Conservation (phyloP, 208 protist genomes). For the Leishmania amazonensis region DNA sequence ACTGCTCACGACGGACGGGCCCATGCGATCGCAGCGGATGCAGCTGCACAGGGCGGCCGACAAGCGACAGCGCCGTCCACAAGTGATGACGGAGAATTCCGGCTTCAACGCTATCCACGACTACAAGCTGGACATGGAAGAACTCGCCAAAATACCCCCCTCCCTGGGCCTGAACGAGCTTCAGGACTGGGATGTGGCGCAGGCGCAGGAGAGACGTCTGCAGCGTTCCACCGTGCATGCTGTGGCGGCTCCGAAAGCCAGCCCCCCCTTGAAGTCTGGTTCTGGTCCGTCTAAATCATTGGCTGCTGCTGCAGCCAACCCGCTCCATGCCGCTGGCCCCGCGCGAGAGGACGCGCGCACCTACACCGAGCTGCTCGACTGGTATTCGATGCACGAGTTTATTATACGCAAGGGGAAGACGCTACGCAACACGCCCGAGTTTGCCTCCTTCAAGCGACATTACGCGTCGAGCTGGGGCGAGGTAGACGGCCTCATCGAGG, state of each 20-base stretch:
- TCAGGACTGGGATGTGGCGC: constrained; percentile 65
- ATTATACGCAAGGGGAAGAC: constrained; percentile 91
- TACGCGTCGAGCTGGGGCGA: constrained; percentile 83
- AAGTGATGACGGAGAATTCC: constrained; percentile 73
- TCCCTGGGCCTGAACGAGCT: constrained; percentile 80
- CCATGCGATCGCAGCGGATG: constrained; percentile 50
- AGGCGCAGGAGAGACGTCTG: constrained; percentile 28
- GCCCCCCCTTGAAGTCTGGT: not conserved
- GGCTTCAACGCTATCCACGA: constrained; percentile 61
- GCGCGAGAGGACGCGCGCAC: constrained; percentile 77
- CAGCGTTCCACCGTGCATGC: constrained; percentile 7
- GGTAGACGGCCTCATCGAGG: constrained; percentile 76
- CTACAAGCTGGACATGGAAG: constrained; percentile 72
- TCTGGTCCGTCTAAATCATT: not conserved
- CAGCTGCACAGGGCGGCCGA: constrained; percentile 31
- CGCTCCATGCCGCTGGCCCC: not conserved
- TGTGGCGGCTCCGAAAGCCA: constrained; percentile 4
- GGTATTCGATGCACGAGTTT: constrained; percentile 96
- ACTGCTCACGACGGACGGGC: constrained; percentile 56
- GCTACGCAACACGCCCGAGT: constrained; percentile 91
- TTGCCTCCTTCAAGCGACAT: constrained; percentile 89
- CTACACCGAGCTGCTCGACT: constrained; percentile 91
- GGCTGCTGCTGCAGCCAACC: not conserved
- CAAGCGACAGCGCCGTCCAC: constrained; percentile 15
- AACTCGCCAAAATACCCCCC: constrained; percentile 72